Conservation (phyloP, 768 basidiomycete species). For the Naganishia antarctica region DNA sequence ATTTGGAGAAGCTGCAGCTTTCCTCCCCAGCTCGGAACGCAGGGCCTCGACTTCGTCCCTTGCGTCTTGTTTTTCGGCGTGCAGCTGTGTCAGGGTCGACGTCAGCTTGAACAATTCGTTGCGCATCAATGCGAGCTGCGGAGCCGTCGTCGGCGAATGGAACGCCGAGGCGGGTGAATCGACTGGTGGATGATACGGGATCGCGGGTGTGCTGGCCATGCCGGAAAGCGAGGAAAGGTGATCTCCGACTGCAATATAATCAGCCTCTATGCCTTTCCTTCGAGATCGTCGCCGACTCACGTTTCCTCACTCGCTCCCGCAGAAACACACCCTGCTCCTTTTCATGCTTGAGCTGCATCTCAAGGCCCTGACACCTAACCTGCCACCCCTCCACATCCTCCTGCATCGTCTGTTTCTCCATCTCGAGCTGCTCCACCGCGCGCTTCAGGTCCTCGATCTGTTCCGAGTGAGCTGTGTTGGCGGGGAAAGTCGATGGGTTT, state of each 20-base stretch:
- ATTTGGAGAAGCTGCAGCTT: background rate
- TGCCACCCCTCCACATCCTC: constrained; percentile 86
- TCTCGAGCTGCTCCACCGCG: constrained; percentile 52
- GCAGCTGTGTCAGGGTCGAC: background rate
- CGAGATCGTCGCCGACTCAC: constrained; percentile 33
- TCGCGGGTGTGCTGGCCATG: background rate
- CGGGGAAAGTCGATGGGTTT: too few relatives aligned
- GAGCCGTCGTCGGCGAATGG: constrained; percentile 1
- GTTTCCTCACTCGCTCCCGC: constrained; percentile 56
- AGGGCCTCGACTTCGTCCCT: constrained; percentile 2
- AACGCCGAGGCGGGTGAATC: background rate
- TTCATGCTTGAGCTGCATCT: constrained; percentile 64
- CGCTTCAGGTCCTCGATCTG: background rate
- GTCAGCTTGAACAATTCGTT: constrained; percentile 19
- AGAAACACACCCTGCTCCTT: constrained; percentile 76
- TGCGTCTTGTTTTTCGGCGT: constrained; percentile 4
- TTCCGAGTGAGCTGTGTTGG: background rate
- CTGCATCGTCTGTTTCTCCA: constrained; percentile 82
- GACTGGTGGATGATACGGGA: background rate
- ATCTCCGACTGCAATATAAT: background rate
- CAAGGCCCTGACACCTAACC: constrained; percentile 67
- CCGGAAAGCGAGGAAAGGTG: constrained; percentile 10
- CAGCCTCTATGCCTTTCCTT: background rate
- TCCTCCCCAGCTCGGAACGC: background rate
- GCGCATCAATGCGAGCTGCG: constrained; percentile 15